Conservation (phyloP, 1,139 yeast genomes). For the Zygosaccharomyces sapae region DNA sequence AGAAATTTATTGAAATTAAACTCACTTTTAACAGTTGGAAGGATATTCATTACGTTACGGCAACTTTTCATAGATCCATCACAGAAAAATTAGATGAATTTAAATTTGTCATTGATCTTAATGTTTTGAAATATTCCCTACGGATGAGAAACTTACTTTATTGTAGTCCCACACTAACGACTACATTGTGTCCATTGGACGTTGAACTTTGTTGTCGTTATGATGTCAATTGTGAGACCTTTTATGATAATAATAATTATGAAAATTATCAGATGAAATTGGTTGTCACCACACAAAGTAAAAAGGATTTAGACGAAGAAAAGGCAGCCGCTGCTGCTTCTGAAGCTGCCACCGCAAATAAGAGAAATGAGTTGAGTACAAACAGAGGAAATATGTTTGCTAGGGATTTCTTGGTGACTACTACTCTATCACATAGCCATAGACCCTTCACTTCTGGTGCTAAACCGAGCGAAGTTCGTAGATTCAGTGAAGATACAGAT, state of each 20-base stretch:
- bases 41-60: constrained; percentile 32
- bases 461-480: constrained; percentile 19
- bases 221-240: constrained; percentile 32
- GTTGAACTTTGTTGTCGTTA: constrained; percentile 34
- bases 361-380: background rate
- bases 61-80: constrained; percentile 26
- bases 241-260: constrained; percentile 35
- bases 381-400: constrained; percentile 11
- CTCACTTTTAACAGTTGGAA: constrained; percentile 34
- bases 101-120: constrained; percentile 28
- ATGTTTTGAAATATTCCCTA: constrained; percentile 34
- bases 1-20: constrained; percentile 33
- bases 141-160: constrained; percentile 25
- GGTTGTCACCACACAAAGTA: constrained; percentile 12
- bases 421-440: constrained; percentile 21
- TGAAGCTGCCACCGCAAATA: background rate
- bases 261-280: constrained; percentile 27
- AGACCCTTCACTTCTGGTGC: constrained; percentile 2
- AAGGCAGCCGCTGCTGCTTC: background rate
- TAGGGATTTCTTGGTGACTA: constrained; percentile 22
- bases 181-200: constrained; percentile 21
- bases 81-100: constrained; percentile 31
- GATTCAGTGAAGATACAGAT: constrained; percentile 32
- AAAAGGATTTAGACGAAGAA: constrained; percentile 3
- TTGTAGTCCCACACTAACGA: constrained; percentile 11